These are phyloP conservation scores for Sonneratia caseolaris DNA, from an alignment of 345 rosid genomes.

Conservation along the genomic window DNA sequence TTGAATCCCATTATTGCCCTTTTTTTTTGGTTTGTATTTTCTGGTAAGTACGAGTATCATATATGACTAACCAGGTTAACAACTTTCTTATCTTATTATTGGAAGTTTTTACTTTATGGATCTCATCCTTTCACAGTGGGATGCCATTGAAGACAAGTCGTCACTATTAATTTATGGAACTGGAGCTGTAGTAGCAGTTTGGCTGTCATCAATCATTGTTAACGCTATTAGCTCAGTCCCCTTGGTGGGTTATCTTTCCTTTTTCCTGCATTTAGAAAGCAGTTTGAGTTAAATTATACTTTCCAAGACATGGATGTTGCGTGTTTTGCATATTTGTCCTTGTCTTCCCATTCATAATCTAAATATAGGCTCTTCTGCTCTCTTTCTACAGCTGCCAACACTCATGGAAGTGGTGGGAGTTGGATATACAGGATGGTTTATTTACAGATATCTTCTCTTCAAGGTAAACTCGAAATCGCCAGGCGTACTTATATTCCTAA, in stretches of 20 bases:
- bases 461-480: background rate
- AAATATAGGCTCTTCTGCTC: background rate
- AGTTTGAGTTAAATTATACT: background rate
- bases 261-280: background rate
- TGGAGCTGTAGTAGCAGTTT: slow-evolving; percentile 31
- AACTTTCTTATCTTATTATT: background rate
- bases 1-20: too few relatives aligned
- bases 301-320: background rate
- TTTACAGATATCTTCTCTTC: slow-evolving; percentile 78
- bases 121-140: slow-evolving; percentile 39
- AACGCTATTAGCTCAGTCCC: slow-evolving; percentile 41
- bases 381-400: slow-evolving; percentile 54
- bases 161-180: slow-evolving; percentile 27
- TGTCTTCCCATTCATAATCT: background rate
- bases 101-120: background rate
- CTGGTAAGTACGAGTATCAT: too few relatives aligned
- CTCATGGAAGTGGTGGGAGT: slow-evolving; percentile 84
- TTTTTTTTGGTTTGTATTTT: too few relatives aligned
- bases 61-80: too few relatives aligned
- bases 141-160: slow-evolving; percentile 32
- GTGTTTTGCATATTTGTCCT: background rate
- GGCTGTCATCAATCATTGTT: slow-evolving; percentile 26
- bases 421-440: slow-evolving; percentile 97
- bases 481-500: background rate
- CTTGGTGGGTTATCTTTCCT: slow-evolving; percentile 18